Evolutionary conservation across 2,329 filamentous ascomycete genomes (phyloP), one percentile per base, ranked within the genome.

Genomic region (Mollisia scopiformis): DNA sequence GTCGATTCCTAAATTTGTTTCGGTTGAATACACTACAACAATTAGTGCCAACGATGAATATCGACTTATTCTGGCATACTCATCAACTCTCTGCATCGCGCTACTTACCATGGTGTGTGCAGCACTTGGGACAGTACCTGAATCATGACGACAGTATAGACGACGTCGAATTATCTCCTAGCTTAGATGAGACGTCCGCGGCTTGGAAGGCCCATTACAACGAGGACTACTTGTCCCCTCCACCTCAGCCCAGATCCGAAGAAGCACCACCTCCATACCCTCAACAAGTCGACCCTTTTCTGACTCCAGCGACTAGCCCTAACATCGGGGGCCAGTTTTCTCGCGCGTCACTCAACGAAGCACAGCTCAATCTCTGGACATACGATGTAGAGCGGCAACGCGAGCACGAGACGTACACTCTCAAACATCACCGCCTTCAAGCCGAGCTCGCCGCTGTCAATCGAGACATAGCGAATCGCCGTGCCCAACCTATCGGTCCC

Each of bases 21-120:
- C 52, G 52, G 5, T 4, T 23, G 11, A 55, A 19, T n/a, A 13
- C 10, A 55, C 5, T 3, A 6, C 31, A 14, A 23, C 33, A 4
- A 28, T 31, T 14, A n/a, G 52, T 55, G 3, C 52, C 33, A 28
- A 35, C 52, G 5, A 7, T 55, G 2, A 35, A 55, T 31, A 55
- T 55, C n/a, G 52, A 55, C 35, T n/a, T 55, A n/a, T 55, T 55
- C 23, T 55, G 52, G 52, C 52, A 55, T 21, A 55, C 52, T 5
- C 33, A 55, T 35, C 52, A 55, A 21, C 33, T 55, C 4, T 25
- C 19, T 13, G 6, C 33, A 6, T 55, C 52, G 19, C 25, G 6
- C 8, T 55, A 55, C 33, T 25, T 55, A 3, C 19, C 52, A 6
- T 55, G 35, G 52, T 55, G 52, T 30, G 21, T 6, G 5, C 52